phyloP scores from a whole-genome alignment of 164 flowering plant species.

The Dillenia suffruticosa region DNA sequence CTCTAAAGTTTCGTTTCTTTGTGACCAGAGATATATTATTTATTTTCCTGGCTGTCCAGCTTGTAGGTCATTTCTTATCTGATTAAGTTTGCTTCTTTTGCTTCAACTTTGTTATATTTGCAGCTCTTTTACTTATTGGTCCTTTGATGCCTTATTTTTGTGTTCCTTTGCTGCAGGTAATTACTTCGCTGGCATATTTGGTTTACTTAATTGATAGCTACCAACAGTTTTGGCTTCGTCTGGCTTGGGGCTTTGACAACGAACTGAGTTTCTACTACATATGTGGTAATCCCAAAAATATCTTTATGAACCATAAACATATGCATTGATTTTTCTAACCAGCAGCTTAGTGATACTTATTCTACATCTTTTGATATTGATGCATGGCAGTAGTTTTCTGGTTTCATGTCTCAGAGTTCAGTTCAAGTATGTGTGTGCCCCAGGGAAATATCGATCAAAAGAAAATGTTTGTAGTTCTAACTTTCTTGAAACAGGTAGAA shows the following conservation, averaged over 20 bases:
- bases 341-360: no score
- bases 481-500: no score
- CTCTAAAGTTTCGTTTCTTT: conserved; percentile 95
- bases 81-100: not conserved
- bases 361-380: no score
- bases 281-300: conserved; percentile 51
- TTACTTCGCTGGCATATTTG: conserved; percentile 68
- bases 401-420: no score
- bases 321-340: no score
- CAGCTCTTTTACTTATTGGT: not conserved
- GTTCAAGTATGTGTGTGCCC: no score
- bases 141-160: not conserved
- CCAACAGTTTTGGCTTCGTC: conserved; percentile 75
- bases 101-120: not conserved
- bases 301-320: no score
- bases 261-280: conserved; percentile 82
- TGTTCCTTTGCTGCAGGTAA: conserved; percentile 50
- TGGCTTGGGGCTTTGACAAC: conserved; percentile 75
- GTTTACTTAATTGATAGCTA: conserved; percentile 65
- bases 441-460: no score
- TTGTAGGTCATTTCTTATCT: conserved; percentile 49
- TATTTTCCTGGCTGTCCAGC: conserved; percentile 86
- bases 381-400: no score
- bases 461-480: no score
- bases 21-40: conserved; percentile 92